Percentiles rank a stretch among this genome's conserved stretches.
These are phyloP conservation scores for Nothophaeocryptopus gaeumannii DNA, from an alignment of 2,329 filamentous ascomycete genomes.

Conservation along the genomic window DNA sequence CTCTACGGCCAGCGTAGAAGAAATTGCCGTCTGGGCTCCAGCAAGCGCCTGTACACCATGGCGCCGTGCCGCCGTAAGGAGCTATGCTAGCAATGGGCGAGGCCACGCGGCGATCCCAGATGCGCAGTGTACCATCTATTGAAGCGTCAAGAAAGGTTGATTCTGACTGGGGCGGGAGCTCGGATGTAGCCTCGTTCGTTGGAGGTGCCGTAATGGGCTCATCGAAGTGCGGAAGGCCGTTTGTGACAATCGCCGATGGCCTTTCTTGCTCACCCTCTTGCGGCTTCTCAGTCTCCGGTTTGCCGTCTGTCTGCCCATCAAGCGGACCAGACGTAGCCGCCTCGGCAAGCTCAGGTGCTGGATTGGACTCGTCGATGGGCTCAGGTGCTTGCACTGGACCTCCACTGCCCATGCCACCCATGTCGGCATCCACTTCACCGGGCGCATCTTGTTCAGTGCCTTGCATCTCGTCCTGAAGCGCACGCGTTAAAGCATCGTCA, in stretches of 20 bases:
- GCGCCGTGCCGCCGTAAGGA: slow-evolving; percentile 72
- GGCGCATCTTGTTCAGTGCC: slow-evolving; percentile 35
- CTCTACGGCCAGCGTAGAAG: slow-evolving; percentile 87
- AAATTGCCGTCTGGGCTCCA: slow-evolving; percentile 95
- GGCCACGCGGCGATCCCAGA: slow-evolving; percentile 83
- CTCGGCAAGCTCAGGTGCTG: slow-evolving; percentile 29
- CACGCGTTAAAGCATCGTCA: slow-evolving; percentile 75
- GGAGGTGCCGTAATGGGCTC: slow-evolving; percentile 39
- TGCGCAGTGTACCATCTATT: slow-evolving; percentile 81
- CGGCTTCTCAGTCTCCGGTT: not conserved
- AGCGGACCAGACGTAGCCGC: slow-evolving; percentile 14
- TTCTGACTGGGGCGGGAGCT: slow-evolving; percentile 57
- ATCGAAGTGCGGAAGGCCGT: slow-evolving; percentile 54
- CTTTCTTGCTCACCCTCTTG: slow-evolving; percentile 1
- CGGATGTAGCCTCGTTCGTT: slow-evolving; percentile 35
- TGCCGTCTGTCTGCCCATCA: not conserved
- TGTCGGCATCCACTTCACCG: slow-evolving; percentile 38
- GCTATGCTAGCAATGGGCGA: slow-evolving; percentile 76
- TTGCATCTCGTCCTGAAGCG: slow-evolving; percentile 59
- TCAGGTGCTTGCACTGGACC: slow-evolving; percentile 38
- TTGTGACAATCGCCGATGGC: slow-evolving; percentile 27
- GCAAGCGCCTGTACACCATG: slow-evolving; percentile 96
- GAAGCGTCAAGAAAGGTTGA: slow-evolving; percentile 85
- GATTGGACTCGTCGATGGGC: not conserved
- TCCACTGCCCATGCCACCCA: slow-evolving; percentile 42